phyloP scores from a whole-genome alignment of 768 basidiomycete species.

The Pulveroboletus sp. region DNA sequence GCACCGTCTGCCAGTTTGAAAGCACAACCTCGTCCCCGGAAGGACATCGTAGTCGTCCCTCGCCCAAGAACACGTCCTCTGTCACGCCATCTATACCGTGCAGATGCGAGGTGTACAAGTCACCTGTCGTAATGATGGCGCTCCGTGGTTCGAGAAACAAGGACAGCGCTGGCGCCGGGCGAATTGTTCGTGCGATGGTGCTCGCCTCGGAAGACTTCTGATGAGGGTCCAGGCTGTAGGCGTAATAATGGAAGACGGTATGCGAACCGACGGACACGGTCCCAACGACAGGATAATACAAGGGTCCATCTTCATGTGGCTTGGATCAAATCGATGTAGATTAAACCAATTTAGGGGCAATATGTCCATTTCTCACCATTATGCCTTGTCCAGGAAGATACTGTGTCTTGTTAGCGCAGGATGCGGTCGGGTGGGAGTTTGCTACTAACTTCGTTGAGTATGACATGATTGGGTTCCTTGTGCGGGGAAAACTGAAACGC shows the following conservation, averaged over 20 bases:
- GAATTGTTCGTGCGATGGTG: conserved; percentile 51
- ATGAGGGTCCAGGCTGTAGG: conserved; percentile 39
- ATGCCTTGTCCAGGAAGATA: conserved; percentile 93
- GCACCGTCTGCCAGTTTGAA: conserved; percentile 59
- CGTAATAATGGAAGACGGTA: conserved; percentile 79
- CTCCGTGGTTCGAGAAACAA: conserved; percentile 85
- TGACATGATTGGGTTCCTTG: conserved; percentile 79
- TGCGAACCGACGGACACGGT: conserved; percentile 90
- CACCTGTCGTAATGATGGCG: conserved; percentile 68
- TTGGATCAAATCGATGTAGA: conserved; percentile 29
- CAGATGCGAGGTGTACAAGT: conserved; percentile 68
- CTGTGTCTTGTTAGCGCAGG: conserved; percentile 34
- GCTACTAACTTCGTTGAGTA: conserved; percentile 73
- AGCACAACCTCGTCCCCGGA: conserved; percentile 35
- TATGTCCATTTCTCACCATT: conserved; percentile 52
- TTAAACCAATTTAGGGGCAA: conserved; percentile 3
- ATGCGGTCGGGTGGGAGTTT: conserved; percentile 1
- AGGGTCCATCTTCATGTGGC: conserved; percentile 93
- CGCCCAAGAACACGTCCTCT: conserved; percentile 44
- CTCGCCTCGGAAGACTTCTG: conserved; percentile 14
- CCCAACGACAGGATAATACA: conserved; percentile 83
- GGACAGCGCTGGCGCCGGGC: conserved; percentile 62
- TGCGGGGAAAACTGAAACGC: conserved; percentile 65
- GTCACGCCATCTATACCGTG: conserved; percentile 74
- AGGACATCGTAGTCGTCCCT: conserved; percentile 22